A percentile compares a stretch with the other conserved stretches of the same genome.
Evolutionary conservation across 208 protist species (phyloP).

Genomic region (Leishmania tarentolae): DNA sequence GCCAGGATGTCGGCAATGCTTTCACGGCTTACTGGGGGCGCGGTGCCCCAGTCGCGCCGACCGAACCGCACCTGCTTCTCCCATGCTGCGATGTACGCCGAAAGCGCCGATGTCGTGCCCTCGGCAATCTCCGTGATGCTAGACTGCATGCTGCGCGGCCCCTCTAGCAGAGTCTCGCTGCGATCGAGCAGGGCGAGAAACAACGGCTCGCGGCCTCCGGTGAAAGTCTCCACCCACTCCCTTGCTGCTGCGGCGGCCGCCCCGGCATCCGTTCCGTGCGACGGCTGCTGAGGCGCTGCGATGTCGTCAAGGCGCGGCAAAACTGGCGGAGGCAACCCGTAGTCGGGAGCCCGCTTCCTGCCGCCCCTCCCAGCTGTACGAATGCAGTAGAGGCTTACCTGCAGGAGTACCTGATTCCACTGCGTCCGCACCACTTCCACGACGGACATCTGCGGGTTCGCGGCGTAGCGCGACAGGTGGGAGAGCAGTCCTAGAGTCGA

Average conservation of each 20-base stretch:
- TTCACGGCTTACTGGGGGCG: not conserved
- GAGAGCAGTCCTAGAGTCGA: slow-evolving; percentile 56
- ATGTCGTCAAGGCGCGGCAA: slow-evolving; percentile 32
- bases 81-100: slow-evolving; percentile 22
- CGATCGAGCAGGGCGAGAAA: slow-evolving; percentile 55
- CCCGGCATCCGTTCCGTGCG: slow-evolving; percentile 14
- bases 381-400: slow-evolving; percentile 62
- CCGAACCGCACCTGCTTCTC: slow-evolving; percentile 21
- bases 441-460: slow-evolving; percentile 24
- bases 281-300: slow-evolving; percentile 2
- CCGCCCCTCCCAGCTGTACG: slow-evolving; percentile 30
- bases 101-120: slow-evolving; percentile 6
- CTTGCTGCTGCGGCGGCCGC: slow-evolving; percentile 20
- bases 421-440: slow-evolving; percentile 27
- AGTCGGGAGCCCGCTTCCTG: slow-evolving; percentile 15
- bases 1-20: not conserved
- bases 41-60: not conserved
- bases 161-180: slow-evolving; percentile 37
- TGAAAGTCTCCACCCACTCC: slow-evolving; percentile 10
- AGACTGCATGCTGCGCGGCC: slow-evolving; percentile 1
- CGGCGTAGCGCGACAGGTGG: slow-evolving; percentile 42
- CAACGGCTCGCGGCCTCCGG: slow-evolving; percentile 10
- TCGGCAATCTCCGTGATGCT: slow-evolving; percentile 14
- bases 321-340: slow-evolving; percentile 22
- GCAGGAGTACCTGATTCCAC: slow-evolving; percentile 45